These are phyloP conservation scores for Mortierella sp. DNA, from an alignment of 371 early-diverging fungal species.

Conservation along the genomic window DNA sequence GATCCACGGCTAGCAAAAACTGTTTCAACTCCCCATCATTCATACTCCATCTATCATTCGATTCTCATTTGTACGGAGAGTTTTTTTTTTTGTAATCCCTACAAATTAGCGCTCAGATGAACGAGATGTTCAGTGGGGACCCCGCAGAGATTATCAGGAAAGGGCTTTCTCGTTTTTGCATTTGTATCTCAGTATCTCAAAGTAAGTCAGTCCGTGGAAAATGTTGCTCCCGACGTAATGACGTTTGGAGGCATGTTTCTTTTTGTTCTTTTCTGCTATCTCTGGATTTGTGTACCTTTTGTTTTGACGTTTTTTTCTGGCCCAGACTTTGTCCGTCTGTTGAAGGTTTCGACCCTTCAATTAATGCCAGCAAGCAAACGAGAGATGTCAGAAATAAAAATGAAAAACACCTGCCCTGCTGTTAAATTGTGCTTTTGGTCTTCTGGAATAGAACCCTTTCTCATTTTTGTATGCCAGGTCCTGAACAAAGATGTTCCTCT, in stretches of 20 bases:
- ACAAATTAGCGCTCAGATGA: neutral
- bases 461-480: neutral
- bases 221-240: neutral
- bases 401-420: neutral
- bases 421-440: conserved; percentile 10
- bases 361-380: neutral
- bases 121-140: neutral
- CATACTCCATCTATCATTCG: neutral
- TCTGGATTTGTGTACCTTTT: neutral
- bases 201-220: neutral
- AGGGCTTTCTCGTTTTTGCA: conserved; percentile 1
- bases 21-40: neutral
- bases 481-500: conserved; percentile 16
- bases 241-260: neutral
- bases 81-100: neutral
- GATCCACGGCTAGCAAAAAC: neutral
- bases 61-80: neutral
- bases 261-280: neutral
- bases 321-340: neutral
- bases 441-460: conserved; percentile 15
- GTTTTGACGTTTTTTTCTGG: neutral
- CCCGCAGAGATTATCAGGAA: neutral
- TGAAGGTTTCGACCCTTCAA: neutral
- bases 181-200: neutral
- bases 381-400: neutral